Evolutionary conservation across 345 rosid species (phyloP).

Genomic region (Lagerstroemia speciosa): DNA sequence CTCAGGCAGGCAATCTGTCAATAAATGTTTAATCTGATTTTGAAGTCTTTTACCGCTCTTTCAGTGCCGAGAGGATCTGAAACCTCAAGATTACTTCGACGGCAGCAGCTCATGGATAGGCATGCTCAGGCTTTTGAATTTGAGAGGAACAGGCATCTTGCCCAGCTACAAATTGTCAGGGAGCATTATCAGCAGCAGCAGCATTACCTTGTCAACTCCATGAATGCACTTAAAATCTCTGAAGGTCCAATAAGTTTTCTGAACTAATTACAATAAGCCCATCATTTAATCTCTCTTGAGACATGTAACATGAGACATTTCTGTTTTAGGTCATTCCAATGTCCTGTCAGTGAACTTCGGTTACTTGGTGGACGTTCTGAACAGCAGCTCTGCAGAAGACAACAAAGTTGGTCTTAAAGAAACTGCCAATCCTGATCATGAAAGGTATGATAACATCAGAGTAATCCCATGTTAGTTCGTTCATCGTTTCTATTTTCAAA

Average conservation of each 20-base stretch:
- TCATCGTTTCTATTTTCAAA: neutral
- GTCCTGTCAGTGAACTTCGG: constrained; percentile 30
- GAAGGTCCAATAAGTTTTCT: constrained; percentile 20
- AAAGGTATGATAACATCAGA: constrained; percentile 20
- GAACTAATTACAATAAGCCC: neutral
- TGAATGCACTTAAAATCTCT: constrained; percentile 28
- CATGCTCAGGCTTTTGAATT: constrained; percentile 31
- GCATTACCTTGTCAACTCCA: constrained; percentile 20
- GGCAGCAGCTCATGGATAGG: constrained; percentile 36
- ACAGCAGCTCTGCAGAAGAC: constrained; percentile 19
- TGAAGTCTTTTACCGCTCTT: neutral
- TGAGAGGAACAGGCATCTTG: constrained; percentile 33
- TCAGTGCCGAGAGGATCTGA: constrained; percentile 45
- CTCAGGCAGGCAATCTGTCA: too few species aligned
- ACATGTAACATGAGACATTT: neutral
- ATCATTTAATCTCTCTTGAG: too few species aligned
- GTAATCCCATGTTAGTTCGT: neutral
- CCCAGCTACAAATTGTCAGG: constrained; percentile 21
- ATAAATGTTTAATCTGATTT: neutral
- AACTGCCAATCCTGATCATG: constrained; percentile 28
- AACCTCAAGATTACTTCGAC: constrained; percentile 30
- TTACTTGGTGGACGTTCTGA: constrained; percentile 28
- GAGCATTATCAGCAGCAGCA: constrained; percentile 25
- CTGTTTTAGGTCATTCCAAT: constrained; percentile 20
- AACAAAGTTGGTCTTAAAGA: constrained; percentile 18